Conservation (phyloP, 2,329 filamentous ascomycete genomes). For the Curvularia sp. region DNA sequence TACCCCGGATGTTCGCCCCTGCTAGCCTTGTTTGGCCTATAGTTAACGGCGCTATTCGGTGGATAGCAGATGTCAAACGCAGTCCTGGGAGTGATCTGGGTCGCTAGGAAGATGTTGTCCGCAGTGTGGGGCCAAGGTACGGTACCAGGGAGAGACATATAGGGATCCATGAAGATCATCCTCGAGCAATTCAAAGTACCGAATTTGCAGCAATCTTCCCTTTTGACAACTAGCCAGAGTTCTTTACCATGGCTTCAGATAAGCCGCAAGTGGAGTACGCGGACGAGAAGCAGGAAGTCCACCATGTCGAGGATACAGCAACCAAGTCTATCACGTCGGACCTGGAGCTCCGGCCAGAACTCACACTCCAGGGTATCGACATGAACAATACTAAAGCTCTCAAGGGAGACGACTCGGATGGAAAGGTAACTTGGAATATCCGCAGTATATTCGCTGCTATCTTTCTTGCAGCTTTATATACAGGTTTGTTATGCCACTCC, state of each 20-base stretch:
- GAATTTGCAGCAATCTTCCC: background rate
- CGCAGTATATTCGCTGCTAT: background rate
- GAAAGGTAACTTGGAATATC: background rate
- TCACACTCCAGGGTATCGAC: background rate
- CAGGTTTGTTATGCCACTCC: background rate
- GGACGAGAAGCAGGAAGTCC: background rate
- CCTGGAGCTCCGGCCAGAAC: background rate
- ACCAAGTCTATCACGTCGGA: background rate
- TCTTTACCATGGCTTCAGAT: background rate
- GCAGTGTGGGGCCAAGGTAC: background rate
- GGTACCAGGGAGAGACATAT: background rate
- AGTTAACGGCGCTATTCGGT: background rate
- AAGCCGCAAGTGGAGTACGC: background rate
- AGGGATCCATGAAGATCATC: background rate
- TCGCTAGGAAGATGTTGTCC: background rate
- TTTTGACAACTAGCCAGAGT: background rate
- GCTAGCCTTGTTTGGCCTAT: background rate
- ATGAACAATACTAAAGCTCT: background rate
- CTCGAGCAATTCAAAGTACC: background rate
- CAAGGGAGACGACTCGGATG: background rate
- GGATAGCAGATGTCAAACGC: background rate
- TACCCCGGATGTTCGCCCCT: background rate
- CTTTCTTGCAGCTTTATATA: background rate
- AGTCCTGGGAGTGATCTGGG: background rate
- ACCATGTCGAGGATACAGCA: background rate